Evolutionary conservation across 1,284 basidiomycete species (phyloP).

Genomic region (Macrocystidia cucumis): DNA sequence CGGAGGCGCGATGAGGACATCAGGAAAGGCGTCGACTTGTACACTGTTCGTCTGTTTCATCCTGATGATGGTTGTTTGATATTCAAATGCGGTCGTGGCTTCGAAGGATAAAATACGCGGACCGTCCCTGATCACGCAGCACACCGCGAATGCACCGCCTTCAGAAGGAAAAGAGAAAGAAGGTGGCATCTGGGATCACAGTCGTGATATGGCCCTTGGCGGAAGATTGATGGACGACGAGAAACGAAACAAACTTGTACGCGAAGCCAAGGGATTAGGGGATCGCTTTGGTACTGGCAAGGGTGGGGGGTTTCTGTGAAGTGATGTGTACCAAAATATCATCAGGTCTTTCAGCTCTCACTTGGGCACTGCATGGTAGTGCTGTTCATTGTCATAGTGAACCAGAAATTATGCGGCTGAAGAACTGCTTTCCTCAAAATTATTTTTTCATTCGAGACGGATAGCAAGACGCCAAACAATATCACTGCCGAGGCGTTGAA

Average conservation of each 20-base stretch:
- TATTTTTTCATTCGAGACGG: too few species aligned
- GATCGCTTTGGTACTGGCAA: slow-evolving; percentile 75
- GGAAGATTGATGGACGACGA: slow-evolving; percentile 83
- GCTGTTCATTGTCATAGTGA: too few species aligned
- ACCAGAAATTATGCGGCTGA: too few species aligned
- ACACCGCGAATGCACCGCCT: slow-evolving; percentile 31
- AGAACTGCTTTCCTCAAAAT: too few species aligned
- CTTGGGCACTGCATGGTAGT: too few species aligned
- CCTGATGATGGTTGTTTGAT: not conserved
- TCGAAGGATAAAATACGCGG: slow-evolving; percentile 58
- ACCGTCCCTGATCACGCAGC: slow-evolving; percentile 62
- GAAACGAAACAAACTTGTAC: slow-evolving; percentile 68
- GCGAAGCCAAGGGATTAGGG: slow-evolving; percentile 70
- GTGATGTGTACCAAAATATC: too few species aligned
- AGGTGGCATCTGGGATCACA: slow-evolving; percentile 81
- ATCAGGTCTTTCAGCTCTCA: too few species aligned
- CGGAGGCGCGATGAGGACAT: slow-evolving; percentile 58
- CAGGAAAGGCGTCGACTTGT: slow-evolving; percentile 62
- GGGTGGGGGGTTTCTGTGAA: slow-evolving; percentile 49
- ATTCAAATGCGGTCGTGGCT: slow-evolving; percentile 4
- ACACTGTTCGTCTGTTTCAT: slow-evolving; percentile 61
- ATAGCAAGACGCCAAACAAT: too few species aligned
- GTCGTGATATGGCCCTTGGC: slow-evolving; percentile 78
- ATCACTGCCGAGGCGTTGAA: too few species aligned
- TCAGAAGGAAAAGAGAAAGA: slow-evolving; percentile 42